phyloP scores from a whole-genome alignment of 441 rosid genomes.

The Manihot esculenta region DNA sequence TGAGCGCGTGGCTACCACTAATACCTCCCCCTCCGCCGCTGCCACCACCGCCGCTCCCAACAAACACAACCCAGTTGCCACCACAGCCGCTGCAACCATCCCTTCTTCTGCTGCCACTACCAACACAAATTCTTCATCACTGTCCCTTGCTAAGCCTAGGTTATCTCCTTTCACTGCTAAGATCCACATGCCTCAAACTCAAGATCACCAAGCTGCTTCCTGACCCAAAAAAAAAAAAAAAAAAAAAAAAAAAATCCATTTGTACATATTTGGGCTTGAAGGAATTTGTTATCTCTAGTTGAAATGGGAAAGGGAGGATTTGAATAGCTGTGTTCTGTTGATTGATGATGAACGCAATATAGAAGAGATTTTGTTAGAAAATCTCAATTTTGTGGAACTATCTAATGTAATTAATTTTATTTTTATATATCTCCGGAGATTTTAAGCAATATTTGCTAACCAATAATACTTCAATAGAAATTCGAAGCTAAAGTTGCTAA shows the following conservation, averaged over 20 bases:
- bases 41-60: slow-evolving; percentile 1
- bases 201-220: slow-evolving; percentile 33
- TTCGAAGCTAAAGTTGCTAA: not conserved
- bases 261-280: slow-evolving; percentile 28
- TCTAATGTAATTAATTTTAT: slow-evolving; percentile 8
- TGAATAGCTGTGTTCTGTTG: slow-evolving; percentile 21
- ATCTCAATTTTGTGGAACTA: slow-evolving; percentile 11
- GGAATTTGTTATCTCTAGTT: not conserved
- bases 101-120: not conserved
- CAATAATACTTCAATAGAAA: slow-evolving; percentile 4
- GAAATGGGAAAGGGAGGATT: not conserved
- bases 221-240: slow-evolving; percentile 12
- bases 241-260: slow-evolving; percentile 6
- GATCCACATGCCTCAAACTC: slow-evolving; percentile 27
- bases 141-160: slow-evolving; percentile 27
- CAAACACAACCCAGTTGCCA: not conserved
- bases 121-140: slow-evolving; percentile 8
- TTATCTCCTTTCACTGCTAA: slow-evolving; percentile 28
- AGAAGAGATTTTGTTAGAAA: slow-evolving; percentile 26
- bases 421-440: slow-evolving; percentile 16
- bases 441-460: not conserved
- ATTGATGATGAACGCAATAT: not conserved
- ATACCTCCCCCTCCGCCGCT: slow-evolving; percentile 30
- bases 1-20: slow-evolving; percentile 73
- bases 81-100: slow-evolving; percentile 13